Evolutionary conservation across 2,329 filamentous ascomycete genomes (phyloP).

Genomic region (Paraphoma sp.): DNA sequence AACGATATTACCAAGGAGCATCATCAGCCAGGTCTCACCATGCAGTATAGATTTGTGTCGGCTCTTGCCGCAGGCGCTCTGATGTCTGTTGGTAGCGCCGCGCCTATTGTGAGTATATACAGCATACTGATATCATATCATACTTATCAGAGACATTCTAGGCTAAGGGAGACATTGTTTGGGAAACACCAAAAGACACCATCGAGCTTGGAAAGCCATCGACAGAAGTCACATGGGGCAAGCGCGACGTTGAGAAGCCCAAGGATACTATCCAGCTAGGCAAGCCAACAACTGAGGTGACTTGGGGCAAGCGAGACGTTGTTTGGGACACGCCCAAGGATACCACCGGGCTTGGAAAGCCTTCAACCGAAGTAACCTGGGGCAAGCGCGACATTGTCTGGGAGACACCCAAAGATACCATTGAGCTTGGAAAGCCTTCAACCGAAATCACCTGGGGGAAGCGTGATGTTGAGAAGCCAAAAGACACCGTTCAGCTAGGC

Average conservation of each 20-base stretch:
- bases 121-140: background rate
- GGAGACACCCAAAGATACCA: slow-evolving; percentile 10
- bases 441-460: slow-evolving; percentile 23
- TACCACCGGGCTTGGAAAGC: slow-evolving; percentile 18
- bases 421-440: slow-evolving; percentile 17
- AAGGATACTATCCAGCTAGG: slow-evolving; percentile 17
- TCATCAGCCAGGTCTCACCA: slow-evolving; percentile 3
- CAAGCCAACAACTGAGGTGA: slow-evolving; percentile 11
- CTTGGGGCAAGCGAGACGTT: slow-evolving; percentile 25
- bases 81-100: slow-evolving; percentile 24
- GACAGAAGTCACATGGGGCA: slow-evolving; percentile 21
- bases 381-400: slow-evolving; percentile 16
- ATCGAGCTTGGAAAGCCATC: slow-evolving; percentile 20
- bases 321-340: slow-evolving; percentile 2
- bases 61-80: slow-evolving; percentile 32
- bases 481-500: slow-evolving; percentile 15
- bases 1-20: background rate
- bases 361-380: slow-evolving; percentile 25
- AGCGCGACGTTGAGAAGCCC: slow-evolving; percentile 13
- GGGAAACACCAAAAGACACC: slow-evolving; percentile 8
- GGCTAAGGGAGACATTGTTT: slow-evolving; percentile 17
- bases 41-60: slow-evolving; percentile 39
- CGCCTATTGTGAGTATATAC: slow-evolving; percentile 29
- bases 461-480: slow-evolving; percentile 10
- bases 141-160: slow-evolving; percentile 4